Evolutionary conservation across 129 eudicot species (phyloP).

Genomic region (Flaveria brownii): DNA sequence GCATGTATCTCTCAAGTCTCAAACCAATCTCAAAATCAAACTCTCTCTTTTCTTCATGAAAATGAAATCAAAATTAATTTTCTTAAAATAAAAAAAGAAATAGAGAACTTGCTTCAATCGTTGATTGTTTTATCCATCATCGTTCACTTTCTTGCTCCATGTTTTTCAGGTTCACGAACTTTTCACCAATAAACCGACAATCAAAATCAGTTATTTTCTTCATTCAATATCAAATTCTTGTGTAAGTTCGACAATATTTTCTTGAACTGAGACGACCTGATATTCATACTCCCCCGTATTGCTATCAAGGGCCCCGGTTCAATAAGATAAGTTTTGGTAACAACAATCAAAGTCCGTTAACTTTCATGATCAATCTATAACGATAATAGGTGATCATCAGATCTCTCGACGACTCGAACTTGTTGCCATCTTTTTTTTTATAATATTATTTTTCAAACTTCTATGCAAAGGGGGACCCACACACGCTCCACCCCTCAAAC

Average conservation of each 20-base stretch:
- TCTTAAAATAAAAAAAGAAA: slow-evolving; percentile 4
- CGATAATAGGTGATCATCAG: too few species aligned
- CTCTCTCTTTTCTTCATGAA: slow-evolving; percentile 2
- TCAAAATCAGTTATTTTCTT: slow-evolving; percentile 16
- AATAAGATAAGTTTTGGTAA: background rate
- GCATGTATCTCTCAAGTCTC: slow-evolving; percentile 60
- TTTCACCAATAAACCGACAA: slow-evolving; percentile 10
- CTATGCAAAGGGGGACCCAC: slow-evolving; percentile 43
- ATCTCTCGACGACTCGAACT: background rate
- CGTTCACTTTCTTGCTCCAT: background rate
- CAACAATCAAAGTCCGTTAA: background rate
- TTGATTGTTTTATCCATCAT: slow-evolving; percentile 1
- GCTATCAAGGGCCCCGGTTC: background rate
- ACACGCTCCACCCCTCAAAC: slow-evolving; percentile 41
- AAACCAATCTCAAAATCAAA: slow-evolving; percentile 45
- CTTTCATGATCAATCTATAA: slow-evolving; percentile 14
- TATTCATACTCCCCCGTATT: background rate
- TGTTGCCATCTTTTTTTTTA: slow-evolving; percentile 13
- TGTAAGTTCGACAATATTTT: background rate
- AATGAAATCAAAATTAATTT: slow-evolving; percentile 24
- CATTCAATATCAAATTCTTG: slow-evolving; percentile 18
- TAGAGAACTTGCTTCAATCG: slow-evolving; percentile 20
- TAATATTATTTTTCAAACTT: slow-evolving; percentile 20
- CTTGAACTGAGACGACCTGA: background rate
- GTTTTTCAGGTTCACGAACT: background rate